phyloP scores from a whole-genome alignment of 2,329 filamentous ascomycete species.

The Stemphylium vesicarium region DNA sequence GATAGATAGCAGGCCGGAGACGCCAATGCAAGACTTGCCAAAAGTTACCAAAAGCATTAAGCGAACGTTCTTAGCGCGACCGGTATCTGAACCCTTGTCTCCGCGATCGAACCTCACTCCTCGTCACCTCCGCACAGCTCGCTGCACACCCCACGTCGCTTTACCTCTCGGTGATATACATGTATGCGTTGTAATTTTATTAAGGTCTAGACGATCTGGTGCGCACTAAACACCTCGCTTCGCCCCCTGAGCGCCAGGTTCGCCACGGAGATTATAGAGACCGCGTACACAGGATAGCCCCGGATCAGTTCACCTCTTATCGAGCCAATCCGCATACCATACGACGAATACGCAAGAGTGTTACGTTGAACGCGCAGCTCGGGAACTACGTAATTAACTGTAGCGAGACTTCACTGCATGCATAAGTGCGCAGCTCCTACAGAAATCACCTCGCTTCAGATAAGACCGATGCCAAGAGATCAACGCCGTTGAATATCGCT shows the following conservation, averaged over 20 bases:
- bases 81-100: slow-evolving; percentile 29
- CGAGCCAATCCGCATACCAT: slow-evolving; percentile 12
- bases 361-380: slow-evolving; percentile 20
- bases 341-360: slow-evolving; percentile 13
- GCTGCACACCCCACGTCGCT: slow-evolving; percentile 25
- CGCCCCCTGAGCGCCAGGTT: slow-evolving; percentile 12
- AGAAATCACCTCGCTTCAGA: slow-evolving; percentile 27
- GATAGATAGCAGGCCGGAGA: slow-evolving; percentile 27
- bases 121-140: slow-evolving; percentile 21
- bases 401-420: slow-evolving; percentile 27
- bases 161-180: slow-evolving; percentile 10
- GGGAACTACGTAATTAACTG: slow-evolving; percentile 31
- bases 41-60: slow-evolving; percentile 31
- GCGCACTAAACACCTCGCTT: neutral
- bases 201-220: neutral
- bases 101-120: slow-evolving; percentile 27
- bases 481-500: slow-evolving; percentile 22
- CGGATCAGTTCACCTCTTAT: slow-evolving; percentile 8
- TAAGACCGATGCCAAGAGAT: slow-evolving; percentile 32
- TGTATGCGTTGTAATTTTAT: slow-evolving; percentile 6
- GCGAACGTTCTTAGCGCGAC: slow-evolving; percentile 20
- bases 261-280: slow-evolving; percentile 1
- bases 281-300: neutral
- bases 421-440: slow-evolving; percentile 18
- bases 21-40: slow-evolving; percentile 29